These are phyloP conservation scores for Beauveria scarabaeidicola DNA, from an alignment of 2,329 filamentous ascomycete species.

Conservation along the genomic window DNA sequence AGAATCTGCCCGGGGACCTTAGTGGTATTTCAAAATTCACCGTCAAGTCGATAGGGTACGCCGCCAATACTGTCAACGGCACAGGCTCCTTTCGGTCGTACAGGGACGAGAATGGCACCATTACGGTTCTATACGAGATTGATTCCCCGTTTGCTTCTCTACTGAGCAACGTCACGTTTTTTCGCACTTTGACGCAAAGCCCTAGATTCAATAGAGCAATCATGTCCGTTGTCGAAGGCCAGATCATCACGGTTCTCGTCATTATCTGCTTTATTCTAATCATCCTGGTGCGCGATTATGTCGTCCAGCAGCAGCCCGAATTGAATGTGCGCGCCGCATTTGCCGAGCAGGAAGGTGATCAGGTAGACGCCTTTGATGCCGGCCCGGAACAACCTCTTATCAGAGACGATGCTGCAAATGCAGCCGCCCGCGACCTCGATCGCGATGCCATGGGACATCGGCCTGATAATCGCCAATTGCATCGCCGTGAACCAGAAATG, in stretches of 20 bases:
- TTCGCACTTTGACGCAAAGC: slow-evolving; percentile 58
- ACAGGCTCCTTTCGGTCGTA: neutral
- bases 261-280: slow-evolving; percentile 94
- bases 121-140: neutral
- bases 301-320: slow-evolving; percentile 93
- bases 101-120: slow-evolving; percentile 7
- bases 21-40: neutral
- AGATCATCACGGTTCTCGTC: slow-evolving; percentile 84
- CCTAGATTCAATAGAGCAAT: slow-evolving; percentile 67
- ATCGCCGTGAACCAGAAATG: neutral
- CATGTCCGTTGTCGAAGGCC: slow-evolving; percentile 80
- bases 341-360: slow-evolving; percentile 29
- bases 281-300: slow-evolving; percentile 93
- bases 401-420: neutral
- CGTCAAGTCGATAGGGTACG: neutral
- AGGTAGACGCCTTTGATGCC: slow-evolving; percentile 17
- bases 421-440: neutral
- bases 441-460: neutral
- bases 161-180: slow-evolving; percentile 47
- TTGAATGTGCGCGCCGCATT: slow-evolving; percentile 70
- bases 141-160: slow-evolving; percentile 28
- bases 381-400: neutral
- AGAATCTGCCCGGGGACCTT: neutral
- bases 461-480: neutral
- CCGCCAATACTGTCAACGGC: neutral